Evolutionary conservation across 352 stramenopile species (phyloP).

Genomic region (Phytophthora capsici): DNA sequence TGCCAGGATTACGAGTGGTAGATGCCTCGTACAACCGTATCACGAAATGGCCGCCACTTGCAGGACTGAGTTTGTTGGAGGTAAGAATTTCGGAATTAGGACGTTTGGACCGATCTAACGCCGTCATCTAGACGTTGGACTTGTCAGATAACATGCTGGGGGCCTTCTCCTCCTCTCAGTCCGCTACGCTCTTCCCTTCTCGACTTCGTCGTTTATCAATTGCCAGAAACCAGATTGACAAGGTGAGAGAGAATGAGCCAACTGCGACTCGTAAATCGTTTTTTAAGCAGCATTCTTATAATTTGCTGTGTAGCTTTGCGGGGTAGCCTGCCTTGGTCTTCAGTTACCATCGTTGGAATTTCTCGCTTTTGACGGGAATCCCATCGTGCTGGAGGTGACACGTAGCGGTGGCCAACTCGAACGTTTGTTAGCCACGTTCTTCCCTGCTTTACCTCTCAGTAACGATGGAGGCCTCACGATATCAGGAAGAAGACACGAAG

Average conservation of each 20-base stretch:
- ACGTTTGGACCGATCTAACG: background rate
- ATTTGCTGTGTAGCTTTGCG: slow-evolving; percentile 48
- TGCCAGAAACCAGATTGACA: slow-evolving; percentile 67
- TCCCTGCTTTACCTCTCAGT: slow-evolving; percentile 33
- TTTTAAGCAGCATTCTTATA: no score
- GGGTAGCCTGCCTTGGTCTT: slow-evolving; percentile 48
- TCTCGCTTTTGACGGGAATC: slow-evolving; percentile 60
- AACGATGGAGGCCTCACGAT: slow-evolving; percentile 32
- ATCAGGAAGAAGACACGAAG: slow-evolving; percentile 18
- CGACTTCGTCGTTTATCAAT: slow-evolving; percentile 55
- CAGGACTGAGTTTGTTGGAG: slow-evolving; percentile 48
- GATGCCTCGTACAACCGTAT: slow-evolving; percentile 71
- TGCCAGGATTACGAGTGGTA: slow-evolving; percentile 47
- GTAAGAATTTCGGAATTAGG: slow-evolving; percentile 23
- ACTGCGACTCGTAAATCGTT: no score
- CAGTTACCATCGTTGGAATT: slow-evolving; percentile 50
- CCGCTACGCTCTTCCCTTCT: slow-evolving; percentile 42
- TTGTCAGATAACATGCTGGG: slow-evolving; percentile 67
- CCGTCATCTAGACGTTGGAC: slow-evolving; percentile 51
- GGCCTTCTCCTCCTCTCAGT: slow-evolving; percentile 34
- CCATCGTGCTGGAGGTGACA: slow-evolving; percentile 36
- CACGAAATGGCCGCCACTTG: slow-evolving; percentile 58
- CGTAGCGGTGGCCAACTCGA: slow-evolving; percentile 47
- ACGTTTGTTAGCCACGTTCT: slow-evolving; percentile 52
- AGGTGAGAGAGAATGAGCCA: no score